Base-by-base conservation (phyloP, 352 stramenopile species). In the Phytophthora meadii region DNA sequence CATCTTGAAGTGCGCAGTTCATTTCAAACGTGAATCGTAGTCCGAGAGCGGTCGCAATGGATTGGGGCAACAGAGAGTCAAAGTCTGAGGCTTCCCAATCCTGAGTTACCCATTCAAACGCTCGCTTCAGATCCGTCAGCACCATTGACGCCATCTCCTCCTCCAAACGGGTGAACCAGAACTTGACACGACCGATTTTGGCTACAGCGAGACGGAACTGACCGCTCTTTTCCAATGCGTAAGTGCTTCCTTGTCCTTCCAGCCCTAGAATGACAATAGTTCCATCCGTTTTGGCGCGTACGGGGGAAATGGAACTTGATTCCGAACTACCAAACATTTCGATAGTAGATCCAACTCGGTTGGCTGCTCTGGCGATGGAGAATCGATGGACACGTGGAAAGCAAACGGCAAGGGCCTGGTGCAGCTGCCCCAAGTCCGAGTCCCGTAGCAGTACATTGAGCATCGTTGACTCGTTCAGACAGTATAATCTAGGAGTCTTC, bases 131-230 rank as follows among this genome's bases (percentile, higher is more conserved):
- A 27, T 89, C 77, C 3, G 73, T 57, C 24, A 45, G 42, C 2
- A 89, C 78, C 49, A 88, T 65, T n/a, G 58, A 63, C 5, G 45
- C 25, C 57, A 90, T 77, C 40, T 92, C 83, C 49, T 92, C 83
- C 45, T 90, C 79, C 0, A 92, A 57, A 2, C 83, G 70, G 2
- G 70, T 72, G 27, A 92, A 70, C 83, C 83, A 92, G 54, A 92
- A 92, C 28, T 82, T 79, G 9, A 89, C 32, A 8, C 83, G 70
- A 1, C 83, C 83, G 15, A 92, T 87, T 70, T 90, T 92, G 12
- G 87, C 65, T n/a, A 90, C 81, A 2, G 80, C 61, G 24, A 73
- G 56, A 22, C 62, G 61, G 25, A 79, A 79, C 15, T 25, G 42
- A 4, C 37, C 54, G 42, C 54, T 47, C 17, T 56, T 49, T 3